Evolutionary conservation across 129 eudicot species (phyloP).

Genomic region (Centaurea solstitialis): DNA sequence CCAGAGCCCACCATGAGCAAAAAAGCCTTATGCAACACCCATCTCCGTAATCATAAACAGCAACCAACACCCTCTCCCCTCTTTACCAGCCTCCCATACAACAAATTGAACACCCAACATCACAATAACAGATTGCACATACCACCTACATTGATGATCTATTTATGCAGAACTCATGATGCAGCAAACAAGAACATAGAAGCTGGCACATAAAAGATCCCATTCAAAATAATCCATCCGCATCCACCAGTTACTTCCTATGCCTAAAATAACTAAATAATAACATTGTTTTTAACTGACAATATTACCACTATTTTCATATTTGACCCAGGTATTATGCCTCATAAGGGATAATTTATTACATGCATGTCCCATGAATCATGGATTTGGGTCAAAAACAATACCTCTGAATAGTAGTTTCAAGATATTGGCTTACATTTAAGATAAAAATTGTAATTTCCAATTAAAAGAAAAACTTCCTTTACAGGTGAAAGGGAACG

Average conservation of each 20-base stretch:
- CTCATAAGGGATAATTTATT: neutral
- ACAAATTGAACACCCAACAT: neutral
- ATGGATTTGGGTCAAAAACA: neutral
- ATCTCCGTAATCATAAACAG: neutral
- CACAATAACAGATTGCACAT: neutral
- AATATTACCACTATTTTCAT: conserved; percentile 12
- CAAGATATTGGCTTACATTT: neutral
- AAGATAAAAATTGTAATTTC: neutral
- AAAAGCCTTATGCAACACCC: neutral
- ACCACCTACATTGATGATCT: neutral
- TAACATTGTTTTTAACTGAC: neutral
- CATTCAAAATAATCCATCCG: conserved; percentile 5
- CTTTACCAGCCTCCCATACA: neutral
- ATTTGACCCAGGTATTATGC: neutral
- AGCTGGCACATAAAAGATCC: neutral
- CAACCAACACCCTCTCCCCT: neutral
- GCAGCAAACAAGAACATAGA: neutral
- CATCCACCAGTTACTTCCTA: conserved; percentile 17
- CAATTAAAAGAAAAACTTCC: neutral
- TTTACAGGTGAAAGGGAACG: neutral
- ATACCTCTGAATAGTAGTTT: conserved; percentile 3
- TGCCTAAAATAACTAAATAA: conserved; percentile 14
- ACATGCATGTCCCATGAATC: neutral
- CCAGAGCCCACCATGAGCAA: neutral
- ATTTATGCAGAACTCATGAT: neutral